These are phyloP conservation scores for Ehretia macrophylla DNA, from an alignment of 257 asterid genomes.

Conservation along the genomic window DNA sequence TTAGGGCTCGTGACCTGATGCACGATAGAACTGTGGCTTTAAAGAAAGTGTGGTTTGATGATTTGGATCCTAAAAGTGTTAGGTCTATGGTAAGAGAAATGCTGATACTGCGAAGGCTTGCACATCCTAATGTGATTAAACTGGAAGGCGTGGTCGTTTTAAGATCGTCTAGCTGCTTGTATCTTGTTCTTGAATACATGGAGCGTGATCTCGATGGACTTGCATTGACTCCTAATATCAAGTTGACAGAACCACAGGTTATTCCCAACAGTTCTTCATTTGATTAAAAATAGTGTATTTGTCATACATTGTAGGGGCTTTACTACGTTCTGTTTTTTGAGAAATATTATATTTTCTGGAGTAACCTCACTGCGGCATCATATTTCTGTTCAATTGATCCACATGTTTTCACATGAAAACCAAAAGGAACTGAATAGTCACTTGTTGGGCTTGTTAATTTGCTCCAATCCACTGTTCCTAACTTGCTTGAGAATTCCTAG, in stretches of 20 bases:
- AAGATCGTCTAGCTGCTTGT: slow-evolving; percentile 38
- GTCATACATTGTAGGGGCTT: background rate
- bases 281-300: background rate
- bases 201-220: slow-evolving; percentile 66
- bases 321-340: background rate
- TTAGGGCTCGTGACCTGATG: slow-evolving; percentile 21
- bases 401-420: background rate
- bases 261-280: slow-evolving; percentile 6
- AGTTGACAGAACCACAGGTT: slow-evolving; percentile 65
- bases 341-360: background rate
- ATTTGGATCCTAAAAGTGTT: slow-evolving; percentile 20
- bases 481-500: slow-evolving; percentile 13
- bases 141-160: slow-evolving; percentile 34
- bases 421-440: background rate
- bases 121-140: slow-evolving; percentile 27
- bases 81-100: slow-evolving; percentile 33
- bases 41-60: slow-evolving; percentile 22
- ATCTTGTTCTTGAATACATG: slow-evolving; percentile 61
- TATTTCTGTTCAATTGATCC: background rate
- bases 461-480: background rate
- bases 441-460: background rate
- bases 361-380: background rate
- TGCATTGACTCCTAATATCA: slow-evolving; percentile 40
- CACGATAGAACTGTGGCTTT: slow-evolving; percentile 20
- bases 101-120: slow-evolving; percentile 22